Base-by-base conservation (phyloP, 2,329 filamentous ascomycete species). In the Verticillium tricorpus region DNA sequence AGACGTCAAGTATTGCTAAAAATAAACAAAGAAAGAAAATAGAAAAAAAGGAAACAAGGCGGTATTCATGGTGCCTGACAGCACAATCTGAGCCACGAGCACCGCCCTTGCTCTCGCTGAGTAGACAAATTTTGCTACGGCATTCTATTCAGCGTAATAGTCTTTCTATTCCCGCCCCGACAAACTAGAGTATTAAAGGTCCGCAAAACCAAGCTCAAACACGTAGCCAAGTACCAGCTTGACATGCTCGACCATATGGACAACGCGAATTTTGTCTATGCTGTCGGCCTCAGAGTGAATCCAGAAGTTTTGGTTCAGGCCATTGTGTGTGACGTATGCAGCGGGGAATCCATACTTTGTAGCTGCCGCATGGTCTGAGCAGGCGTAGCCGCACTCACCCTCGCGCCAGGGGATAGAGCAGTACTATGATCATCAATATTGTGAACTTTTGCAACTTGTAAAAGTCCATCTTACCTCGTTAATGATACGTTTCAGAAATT, bases 351-450 rank as follows among this genome's bases (percentile, higher is more conserved):
- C 72, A 52, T 73, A 69, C n/a, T 67, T 67, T 8, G 52, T 50
- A 14, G 64, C 65, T 5, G 61, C 63, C 2, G 59, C 64, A n/a
- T 81, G 77, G 62, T 80, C 78, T 19, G 73, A 76, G 67, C 77
- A 80, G 2, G 70, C 77, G 58, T 81, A 82, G 1, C 77, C 77
- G 37, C 79, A 81, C 0, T 19, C 22, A 2, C 3, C 32, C 39
- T 45, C 45, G 4, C 11, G n/a, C 45, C 45, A 52, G 45, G 19
- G 19, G 19, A 52, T 22, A 11, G 45, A 52, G 9, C 45, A 52
- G 45, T 52, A 52, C 45, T 52, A 19, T 22, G 28, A 12, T 52
- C 12, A n/a, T 52, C 19, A 52, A 19, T 35, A 14, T 9, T 52
- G 9, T 28, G 5, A 28, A 28, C 4, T 50, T 9, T 8, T 8